Base-by-base conservation (phyloP, 345 rosid species). In the Kernera saxatilis region DNA sequence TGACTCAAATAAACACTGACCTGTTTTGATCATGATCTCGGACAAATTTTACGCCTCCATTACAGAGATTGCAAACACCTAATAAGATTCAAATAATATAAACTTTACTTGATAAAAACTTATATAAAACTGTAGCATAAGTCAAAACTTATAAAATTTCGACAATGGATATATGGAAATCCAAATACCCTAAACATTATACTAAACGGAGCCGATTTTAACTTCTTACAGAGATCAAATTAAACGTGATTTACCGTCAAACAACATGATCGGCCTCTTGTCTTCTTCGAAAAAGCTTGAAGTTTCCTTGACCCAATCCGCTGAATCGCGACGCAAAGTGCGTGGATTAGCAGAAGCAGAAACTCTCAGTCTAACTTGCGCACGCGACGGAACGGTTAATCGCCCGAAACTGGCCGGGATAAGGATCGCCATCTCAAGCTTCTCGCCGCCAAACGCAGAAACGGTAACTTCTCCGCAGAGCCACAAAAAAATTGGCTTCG, bases 61-160 rank as follows among this genome's bases (percentile, higher is more conserved):
- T 93, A 80, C 98, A 93, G 4, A 90, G 81, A 75, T 93, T 88
- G 77, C 97, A 93, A 58, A 90, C 93, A 17, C 96, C 95, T 92
- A 70, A 49, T 45, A 29, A 55, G 23, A 19, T 3, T 32, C 26
- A 48, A 11, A 3, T 10, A 44, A 44, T 25, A 69, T 32, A 37
- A 35, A 45, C 0, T 43, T 56, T 32, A 29, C 55, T 54, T 37
- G 32, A 22, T 1, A 57, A 14, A 36, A 36, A 3, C 41, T 36
- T 33, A 33, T 33, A 33, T 33, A 8, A 33, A 8, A 33, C 1
- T 33, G 11, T 35, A 36, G 41, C n/a, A 11, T 36, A 21, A 46
- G 25, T 19, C 11, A 19, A 19, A 13, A 61, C 43, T 17, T 41
- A 18, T 44, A 35, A 30, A 1, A 1, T 4, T 22, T 8, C 5